Evolutionary conservation across 225 moss, liverwort and hornwort species (phyloP), one percentile per base, ranked within the genome.

Genomic region (Anthoceros angustus): DNA sequence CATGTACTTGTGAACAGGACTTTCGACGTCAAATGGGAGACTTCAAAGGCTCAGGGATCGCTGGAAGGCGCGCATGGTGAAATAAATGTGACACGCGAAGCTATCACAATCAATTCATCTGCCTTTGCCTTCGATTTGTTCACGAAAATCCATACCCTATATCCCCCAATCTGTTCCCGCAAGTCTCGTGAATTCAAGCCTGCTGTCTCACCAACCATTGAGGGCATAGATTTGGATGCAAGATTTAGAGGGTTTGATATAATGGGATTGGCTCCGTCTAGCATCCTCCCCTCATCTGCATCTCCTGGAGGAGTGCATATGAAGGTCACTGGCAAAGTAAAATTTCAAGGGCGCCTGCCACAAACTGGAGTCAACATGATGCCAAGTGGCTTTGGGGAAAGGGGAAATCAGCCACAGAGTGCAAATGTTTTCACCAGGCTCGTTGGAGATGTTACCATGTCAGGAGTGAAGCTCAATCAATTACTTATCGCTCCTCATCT

Each of bases 11-110:
- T 67, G n/a, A 55, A 18, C 85, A 98, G 98, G 66, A 71, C 84
- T 60, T 98, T 98, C 72, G 92, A 98, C 77, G 83, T 98, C 69
- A 98, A 89, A 69, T 98, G 98, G 98, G 84, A 89, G 66, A 98
- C 89, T 16, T 92, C 98, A 41, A 86, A 98, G 80, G 92, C 98
- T 40, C 81, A 87, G 79, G 98, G 92, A 71, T 87, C 98, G 25
- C 86, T 98, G 72, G 79, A 83, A 73, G 84, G 89, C 67, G 98
- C 89, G 63, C 89, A 84, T 79, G 98, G 98, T 68, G 83, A 92
- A 66, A 80, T 98, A 46, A 82, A 87, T 75, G 74, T 98, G 67
- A 87, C 87, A 12, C 88, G 92, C 66, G 85, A 87, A 80, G 87
- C 84, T 63, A 86, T 98, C 61, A 76, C 73, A 62, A 61, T 98